These are phyloP conservation scores for Thoreauomyces humboldtii DNA, from an alignment of 192 early-diverging fungal genomes.

Conservation along the genomic window DNA sequence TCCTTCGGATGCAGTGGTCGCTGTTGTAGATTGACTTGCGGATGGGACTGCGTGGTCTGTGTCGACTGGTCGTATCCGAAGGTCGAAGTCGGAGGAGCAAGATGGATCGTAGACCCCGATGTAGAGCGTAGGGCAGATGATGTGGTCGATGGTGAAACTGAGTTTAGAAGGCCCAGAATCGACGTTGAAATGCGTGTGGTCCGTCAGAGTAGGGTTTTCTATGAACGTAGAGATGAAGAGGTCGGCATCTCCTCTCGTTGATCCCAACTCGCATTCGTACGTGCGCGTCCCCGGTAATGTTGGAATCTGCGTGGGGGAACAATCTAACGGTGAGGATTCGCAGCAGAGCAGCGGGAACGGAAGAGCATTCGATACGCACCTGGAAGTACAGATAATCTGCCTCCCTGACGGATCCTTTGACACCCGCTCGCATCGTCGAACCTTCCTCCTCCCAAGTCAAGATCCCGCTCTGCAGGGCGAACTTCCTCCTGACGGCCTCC, in stretches of 20 bases:
- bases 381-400: slow-evolving; percentile 15
- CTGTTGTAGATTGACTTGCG: background rate
- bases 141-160: background rate
- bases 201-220: slow-evolving; percentile 31
- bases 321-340: no score
- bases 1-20: background rate
- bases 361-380: no score
- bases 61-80: background rate
- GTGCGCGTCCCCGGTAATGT: background rate
- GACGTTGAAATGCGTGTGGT: slow-evolving; percentile 35
- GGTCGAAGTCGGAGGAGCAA: background rate
- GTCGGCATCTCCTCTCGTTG: slow-evolving; percentile 24
- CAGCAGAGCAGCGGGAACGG: no score
- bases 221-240: slow-evolving; percentile 32
- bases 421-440: no score
- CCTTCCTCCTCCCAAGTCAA: background rate
- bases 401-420: background rate
- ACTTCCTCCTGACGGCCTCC: slow-evolving; percentile 17
- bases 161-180: slow-evolving; percentile 16
- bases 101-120: slow-evolving; percentile 16
- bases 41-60: background rate
- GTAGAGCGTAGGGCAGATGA: slow-evolving; percentile 26
- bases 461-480: background rate
- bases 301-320: no score
- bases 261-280: slow-evolving; percentile 12